phyloP scores from a whole-genome alignment of 352 stramenopile genomes.

The Phytophthora ohioensis region DNA sequence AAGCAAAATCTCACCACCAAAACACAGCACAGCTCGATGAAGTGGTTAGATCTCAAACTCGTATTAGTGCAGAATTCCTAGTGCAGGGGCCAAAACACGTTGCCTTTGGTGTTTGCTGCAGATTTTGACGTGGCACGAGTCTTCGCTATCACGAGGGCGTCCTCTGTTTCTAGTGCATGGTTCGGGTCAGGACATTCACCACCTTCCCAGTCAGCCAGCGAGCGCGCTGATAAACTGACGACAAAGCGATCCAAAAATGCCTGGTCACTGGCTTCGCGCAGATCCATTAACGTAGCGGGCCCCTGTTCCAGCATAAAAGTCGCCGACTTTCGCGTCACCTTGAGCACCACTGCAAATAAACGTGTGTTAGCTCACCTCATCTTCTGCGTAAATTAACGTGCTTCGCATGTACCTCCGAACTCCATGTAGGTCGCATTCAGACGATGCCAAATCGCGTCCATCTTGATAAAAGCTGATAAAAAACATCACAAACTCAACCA shows the following conservation, averaged over 20 bases:
- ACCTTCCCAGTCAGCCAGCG: constrained; percentile 73
- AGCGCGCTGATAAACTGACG: constrained; percentile 51
- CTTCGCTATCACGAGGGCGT: constrained; percentile 51
- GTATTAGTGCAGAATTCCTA: constrained; percentile 17
- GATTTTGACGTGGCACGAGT: constrained; percentile 24
- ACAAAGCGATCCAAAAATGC: constrained; percentile 83
- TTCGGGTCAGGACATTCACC: constrained; percentile 78
- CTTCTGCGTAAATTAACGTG: not conserved
- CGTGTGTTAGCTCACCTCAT: constrained; percentile 11
- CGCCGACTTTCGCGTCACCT: constrained; percentile 69
- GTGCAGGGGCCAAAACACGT: constrained; percentile 33
- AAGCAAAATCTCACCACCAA: not conserved
- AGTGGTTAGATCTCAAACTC: constrained; percentile 1
- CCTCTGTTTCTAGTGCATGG: constrained; percentile 68
- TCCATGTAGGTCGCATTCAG: constrained; percentile 90
- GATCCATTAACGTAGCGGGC: constrained; percentile 60
- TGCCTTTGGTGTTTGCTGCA: constrained; percentile 12
- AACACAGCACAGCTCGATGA: not conserved
- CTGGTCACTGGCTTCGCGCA: constrained; percentile 60
- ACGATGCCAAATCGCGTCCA: constrained; percentile 83
- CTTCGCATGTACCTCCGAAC: constrained; percentile 64
- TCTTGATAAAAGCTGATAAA: constrained; percentile 74
- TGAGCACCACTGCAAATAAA: constrained; percentile 71
- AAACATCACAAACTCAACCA: no score
- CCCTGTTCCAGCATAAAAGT: constrained; percentile 65